Percentiles rank a stretch among this genome's conserved stretches.
Conservation (phyloP, 2,329 filamentous ascomycete genomes). For the Monosporascus sp. region DNA sequence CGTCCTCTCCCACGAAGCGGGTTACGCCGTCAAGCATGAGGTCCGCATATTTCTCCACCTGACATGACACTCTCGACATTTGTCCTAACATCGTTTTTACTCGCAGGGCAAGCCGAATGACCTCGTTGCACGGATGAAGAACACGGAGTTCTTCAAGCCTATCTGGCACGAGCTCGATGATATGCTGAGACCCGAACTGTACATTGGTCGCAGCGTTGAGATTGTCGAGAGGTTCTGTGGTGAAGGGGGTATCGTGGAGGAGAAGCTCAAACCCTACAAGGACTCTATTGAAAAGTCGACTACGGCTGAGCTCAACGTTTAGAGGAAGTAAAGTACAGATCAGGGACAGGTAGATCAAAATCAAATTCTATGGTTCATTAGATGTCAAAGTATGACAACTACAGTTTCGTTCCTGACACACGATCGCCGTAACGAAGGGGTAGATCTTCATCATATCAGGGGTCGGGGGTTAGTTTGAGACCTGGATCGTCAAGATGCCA, state of each 20-base stretch:
- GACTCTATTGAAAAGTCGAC: neutral
- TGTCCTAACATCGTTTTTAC: no score
- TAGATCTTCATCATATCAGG: no score
- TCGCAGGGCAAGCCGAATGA: neutral
- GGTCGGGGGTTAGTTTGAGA: no score
- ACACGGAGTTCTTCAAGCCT: neutral
- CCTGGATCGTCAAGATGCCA: no score
- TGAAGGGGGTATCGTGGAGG: neutral
- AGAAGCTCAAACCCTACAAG: neutral
- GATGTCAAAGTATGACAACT: no score
- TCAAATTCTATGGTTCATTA: no score
- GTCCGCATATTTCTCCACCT: constrained; percentile 4
- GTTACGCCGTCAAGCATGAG: constrained; percentile 48
- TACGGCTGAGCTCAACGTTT: neutral
- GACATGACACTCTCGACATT: no score
- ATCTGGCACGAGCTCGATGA: neutral
- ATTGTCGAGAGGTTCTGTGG: neutral
- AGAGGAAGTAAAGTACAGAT: neutral
- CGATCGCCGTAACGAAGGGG: no score
- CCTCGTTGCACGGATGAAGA: neutral
- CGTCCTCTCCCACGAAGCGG: constrained; percentile 73
- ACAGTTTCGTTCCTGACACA: no score
- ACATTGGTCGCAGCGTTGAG: neutral
- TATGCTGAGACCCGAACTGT: neutral
- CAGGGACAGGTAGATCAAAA: no score